phyloP scores from a whole-genome alignment of 83 land plant species.

The Picea engelmannii region DNA sequence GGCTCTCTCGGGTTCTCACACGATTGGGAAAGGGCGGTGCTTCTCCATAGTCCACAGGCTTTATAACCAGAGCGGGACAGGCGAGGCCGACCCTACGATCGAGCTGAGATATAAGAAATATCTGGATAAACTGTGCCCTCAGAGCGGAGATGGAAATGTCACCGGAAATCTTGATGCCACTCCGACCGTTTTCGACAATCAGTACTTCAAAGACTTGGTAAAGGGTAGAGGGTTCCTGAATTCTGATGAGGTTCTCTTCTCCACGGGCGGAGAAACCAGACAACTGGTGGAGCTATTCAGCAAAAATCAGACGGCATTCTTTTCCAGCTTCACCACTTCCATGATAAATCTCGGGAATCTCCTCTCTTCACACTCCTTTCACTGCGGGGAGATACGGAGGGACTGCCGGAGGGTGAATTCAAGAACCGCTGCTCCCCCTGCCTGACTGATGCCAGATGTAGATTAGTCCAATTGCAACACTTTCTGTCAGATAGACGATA shows the following conservation, averaged over 20 bases:
- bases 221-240: too few species aligned
- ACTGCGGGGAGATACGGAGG: slow-evolving; percentile 64
- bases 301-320: slow-evolving; percentile 45
- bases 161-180: slow-evolving; percentile 56
- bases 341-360: slow-evolving; percentile 82
- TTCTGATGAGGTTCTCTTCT: slow-evolving; percentile 47
- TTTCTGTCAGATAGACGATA: too few species aligned
- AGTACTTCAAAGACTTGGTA: slow-evolving; percentile 63
- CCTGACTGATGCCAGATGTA: too few species aligned
- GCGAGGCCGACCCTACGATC: too few species aligned
- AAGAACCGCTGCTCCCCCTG: not conserved
- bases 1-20: too few species aligned
- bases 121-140: slow-evolving; percentile 54
- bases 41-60: slow-evolving; percentile 62
- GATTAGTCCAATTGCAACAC: too few species aligned
- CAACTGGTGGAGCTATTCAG: slow-evolving; percentile 43
- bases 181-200: slow-evolving; percentile 67
- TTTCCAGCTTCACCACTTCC: slow-evolving; percentile 53
- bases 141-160: slow-evolving; percentile 43
- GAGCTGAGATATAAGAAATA: slow-evolving; percentile 43
- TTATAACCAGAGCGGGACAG: too few species aligned
- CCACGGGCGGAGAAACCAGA: slow-evolving; percentile 32
- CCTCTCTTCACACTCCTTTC: slow-evolving; percentile 24
- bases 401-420: slow-evolving; percentile 53
- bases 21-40: slow-evolving; percentile 43